Evolutionary conservation across 495 filamentous ascomycete species (phyloP).

Genomic region (Tuber melanosporum): DNA sequence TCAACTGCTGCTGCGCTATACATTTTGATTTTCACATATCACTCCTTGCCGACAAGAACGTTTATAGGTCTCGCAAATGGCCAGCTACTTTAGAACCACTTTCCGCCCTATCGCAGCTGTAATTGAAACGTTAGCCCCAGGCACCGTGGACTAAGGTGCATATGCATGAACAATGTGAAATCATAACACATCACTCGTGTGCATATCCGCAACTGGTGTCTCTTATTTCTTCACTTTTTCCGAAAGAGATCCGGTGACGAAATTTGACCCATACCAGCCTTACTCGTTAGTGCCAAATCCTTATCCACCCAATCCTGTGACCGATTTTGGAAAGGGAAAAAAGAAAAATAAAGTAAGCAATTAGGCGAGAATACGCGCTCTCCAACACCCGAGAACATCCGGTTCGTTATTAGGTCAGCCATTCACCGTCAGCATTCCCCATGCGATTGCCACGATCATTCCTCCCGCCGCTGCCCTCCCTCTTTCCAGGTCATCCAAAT

Average conservation of each 20-base stretch:
- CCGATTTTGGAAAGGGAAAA: not conserved
- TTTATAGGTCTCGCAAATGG: not conserved
- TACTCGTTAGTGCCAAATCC: not conserved
- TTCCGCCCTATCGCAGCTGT: not conserved
- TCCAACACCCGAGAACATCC: not conserved
- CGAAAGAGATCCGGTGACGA: not conserved
- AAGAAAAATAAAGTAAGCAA: not conserved
- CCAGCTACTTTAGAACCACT: not conserved
- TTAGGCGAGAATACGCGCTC: constrained; percentile 1
- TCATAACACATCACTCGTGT: not conserved
- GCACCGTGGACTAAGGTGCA: not conserved
- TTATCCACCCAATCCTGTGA: not conserved
- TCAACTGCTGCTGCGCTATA: not conserved
- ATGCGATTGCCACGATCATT: not conserved
- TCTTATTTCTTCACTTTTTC: not conserved
- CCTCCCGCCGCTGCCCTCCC: not conserved
- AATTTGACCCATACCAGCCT: not conserved
- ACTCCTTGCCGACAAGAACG: not conserved
- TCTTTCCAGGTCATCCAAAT: not conserved
- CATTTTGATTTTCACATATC: not conserved
- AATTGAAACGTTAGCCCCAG: not conserved
- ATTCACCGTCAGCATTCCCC: not conserved
- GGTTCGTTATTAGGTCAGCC: not conserved
- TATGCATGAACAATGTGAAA: not conserved
- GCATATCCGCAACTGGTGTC: not conserved